Evolutionary conservation across 2,329 filamentous ascomycete species (phyloP), one percentile per base, ranked within the genome.

Genomic region (Diaporthe batatas): DNA sequence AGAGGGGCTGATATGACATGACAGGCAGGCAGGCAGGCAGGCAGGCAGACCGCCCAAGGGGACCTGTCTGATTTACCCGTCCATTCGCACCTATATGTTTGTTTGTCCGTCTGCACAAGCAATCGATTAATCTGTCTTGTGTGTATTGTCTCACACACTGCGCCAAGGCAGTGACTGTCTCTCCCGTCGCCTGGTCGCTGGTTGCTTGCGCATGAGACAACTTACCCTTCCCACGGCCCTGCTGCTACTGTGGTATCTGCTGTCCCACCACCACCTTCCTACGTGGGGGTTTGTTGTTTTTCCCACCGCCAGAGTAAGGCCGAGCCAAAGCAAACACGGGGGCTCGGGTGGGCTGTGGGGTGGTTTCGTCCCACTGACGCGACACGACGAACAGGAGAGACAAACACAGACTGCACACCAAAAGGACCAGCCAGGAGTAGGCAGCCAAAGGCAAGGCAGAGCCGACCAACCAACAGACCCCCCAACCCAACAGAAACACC

Each of bases 141-240:
- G 21, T 44, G 18, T 57, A 0, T 23, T 68, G 65, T 68, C 62
- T 67, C 62, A 39, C 44, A 39, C 53, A 7, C 32, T 53, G 62
- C 47, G 62, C 62, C 62, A 23, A 65, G 62, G 62, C 44, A 51
- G 44, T 36, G 44, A 65, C 23, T 51, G 44, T 62, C 62, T 58
- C 36, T 42, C 23, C 47, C 51, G 36, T 55, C 25, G 70, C 42
- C 42, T 58, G 70, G 51, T 47, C 14, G 62, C 59, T 7, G 11
- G 49, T 25, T 59, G 23, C 62, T 51, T 39, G 62, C 36, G 18
- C 23, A 25, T 12, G n/a, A 42, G 64, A 42, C 65, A 70, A 72
- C 65, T 64, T 65, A 64, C 65, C 55, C 47, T 72, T 70, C 55
- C 55, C 65, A 70, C 23, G 36, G 55, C 68, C 68, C 39, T 39